Base-by-base conservation (phyloP, 441 rosid genomes). In the Arabidopsis hybrid region DNA sequence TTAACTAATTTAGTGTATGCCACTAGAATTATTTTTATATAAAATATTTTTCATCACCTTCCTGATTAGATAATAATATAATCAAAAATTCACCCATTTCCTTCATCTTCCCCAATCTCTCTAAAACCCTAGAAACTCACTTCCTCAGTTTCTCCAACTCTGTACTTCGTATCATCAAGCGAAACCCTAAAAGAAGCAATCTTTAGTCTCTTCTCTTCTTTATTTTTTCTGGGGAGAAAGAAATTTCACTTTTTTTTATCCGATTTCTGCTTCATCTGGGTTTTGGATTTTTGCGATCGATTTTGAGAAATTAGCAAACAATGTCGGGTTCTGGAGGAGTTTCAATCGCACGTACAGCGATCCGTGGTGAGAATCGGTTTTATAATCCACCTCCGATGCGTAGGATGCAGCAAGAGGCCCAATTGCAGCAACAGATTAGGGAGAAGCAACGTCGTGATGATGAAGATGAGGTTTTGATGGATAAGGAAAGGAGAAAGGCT, bases 301-400 rank as follows among this genome's bases (percentile, higher is more conserved):
- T 76, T 56, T 46, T 58, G 31, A 8, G 26, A 21, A n/a, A 52
- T 14, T 16, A 34, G 42, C 50, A 64, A 45, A 62, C 76, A 82
- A 91, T 91, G 95, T 85, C 91, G 60, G 88, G 85, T 16, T 83
- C 90, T 16, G 87, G 88, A 65, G 86, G 88, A 29, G 86, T 79
- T 77, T 83, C 88, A 62, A 81, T 72, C 68, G 81, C 81, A 2
- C 70, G 81, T 2, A 74, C 74, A 72, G 79, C 86, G 56, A 59
- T 71, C 77, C 84, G 92, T 1, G 96, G 94, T 2, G 94, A 87
- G 74, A 85, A 79, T 68, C 89, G 91, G 31, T 89, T 92, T 63
- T 89, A 92, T 60, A 83, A 87, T 32, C 89, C 93, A 8, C 97
- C 96, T 10, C 83, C 87, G 59, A 78, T 92, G 82, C 81, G 96